Evolutionary conservation across 306 rosid species (phyloP), one percentile per base, ranked within the genome.

Genomic region (Cicer arietinum): DNA sequence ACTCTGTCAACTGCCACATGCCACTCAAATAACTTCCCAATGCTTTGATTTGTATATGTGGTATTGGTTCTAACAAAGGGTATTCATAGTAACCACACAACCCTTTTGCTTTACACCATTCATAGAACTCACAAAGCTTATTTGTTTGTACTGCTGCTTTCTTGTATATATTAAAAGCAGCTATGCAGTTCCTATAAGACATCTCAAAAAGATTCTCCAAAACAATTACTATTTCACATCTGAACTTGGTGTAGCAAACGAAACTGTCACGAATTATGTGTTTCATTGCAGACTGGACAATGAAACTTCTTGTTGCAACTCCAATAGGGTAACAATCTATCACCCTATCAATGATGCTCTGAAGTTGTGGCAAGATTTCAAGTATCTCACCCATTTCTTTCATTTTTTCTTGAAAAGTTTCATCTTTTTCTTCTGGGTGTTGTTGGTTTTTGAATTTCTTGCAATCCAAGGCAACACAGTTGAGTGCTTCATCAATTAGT

Each of bases 1-100:
- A 86, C 20, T 84, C 90, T 0, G 91, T 83, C 63, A 88, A 37
- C 81, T 93, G 81, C 96, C 97, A 91, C 90, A 91, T 91, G 1
- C 88, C 91, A 10, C 82, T 47, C 50, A 93, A 71, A 37, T 84
- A 78, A 59, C 45, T 74, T 71, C 88, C 92, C 1, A 93, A 75
- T 60, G 89, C 90, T 50, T 74, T 78, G 35, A 93, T 83, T 66
- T 89, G 90, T 30, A 88, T 44, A 0, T 80, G 62, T 10, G 92
- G 94, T 52, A 91, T 88, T 11, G 84, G 69, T 43, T 91, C 93
- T 2, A 88, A 70, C 30, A 78, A 67, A 4, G 96, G 96, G 52
- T 84, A 88, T 79, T 89, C 97, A 18, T 84, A 84, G 3, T 46
- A 43, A 10, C 90, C 88, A 79, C 93, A 91, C 6, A 88, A 41